A percentile compares a stretch with the other conserved stretches of the same genome.
phyloP scores from a whole-genome alignment of 2,329 filamentous ascomycete genomes.

The Dactylellina haptotyla region DNA sequence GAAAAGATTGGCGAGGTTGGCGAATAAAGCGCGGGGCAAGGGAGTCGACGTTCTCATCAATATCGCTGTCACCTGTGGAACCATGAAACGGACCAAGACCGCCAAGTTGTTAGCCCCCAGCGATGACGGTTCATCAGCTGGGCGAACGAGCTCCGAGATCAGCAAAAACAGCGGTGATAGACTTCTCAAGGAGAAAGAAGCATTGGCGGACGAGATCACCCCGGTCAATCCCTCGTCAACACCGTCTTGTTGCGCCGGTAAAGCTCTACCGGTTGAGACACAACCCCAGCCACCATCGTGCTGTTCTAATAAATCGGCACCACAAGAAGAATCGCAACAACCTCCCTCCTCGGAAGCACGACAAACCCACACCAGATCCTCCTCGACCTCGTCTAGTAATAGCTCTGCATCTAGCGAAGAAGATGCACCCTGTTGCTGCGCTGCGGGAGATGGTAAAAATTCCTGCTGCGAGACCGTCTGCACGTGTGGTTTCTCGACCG shows the following conservation, averaged over 20 bases:
- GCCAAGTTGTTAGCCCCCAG: constrained; percentile 21
- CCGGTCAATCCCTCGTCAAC: neutral
- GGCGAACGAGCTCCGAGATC: neutral
- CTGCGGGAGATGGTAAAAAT: constrained; percentile 1
- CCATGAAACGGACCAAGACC: constrained; percentile 37
- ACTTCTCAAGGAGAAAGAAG: constrained; percentile 21
- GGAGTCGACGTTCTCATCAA: constrained; percentile 46
- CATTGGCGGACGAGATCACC: constrained; percentile 30
- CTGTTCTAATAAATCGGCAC: neutral
- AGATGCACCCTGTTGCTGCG: constrained; percentile 22
- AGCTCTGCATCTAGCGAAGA: constrained; percentile 9
- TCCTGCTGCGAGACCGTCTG: constrained; percentile 48
- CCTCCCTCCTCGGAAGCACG: neutral
- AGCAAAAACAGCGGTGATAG: constrained; percentile 34
- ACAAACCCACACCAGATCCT: constrained; percentile 17
- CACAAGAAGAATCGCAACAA: neutral
- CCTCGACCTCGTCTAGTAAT: neutral
- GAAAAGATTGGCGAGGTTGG: constrained; percentile 35
- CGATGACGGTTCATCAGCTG: constrained; percentile 8
- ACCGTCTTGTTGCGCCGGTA: constrained; percentile 21
- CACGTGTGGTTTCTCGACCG: constrained; percentile 46
- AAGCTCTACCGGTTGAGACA: neutral
- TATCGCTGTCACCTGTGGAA: constrained; percentile 46
- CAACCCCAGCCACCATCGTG: constrained; percentile 3
- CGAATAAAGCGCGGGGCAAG: constrained; percentile 23